Evolutionary conservation across 1,139 yeast genomes (phyloP), one percentile per base, ranked within the genome.

Genomic region (Suhomyces wounanorum): DNA sequence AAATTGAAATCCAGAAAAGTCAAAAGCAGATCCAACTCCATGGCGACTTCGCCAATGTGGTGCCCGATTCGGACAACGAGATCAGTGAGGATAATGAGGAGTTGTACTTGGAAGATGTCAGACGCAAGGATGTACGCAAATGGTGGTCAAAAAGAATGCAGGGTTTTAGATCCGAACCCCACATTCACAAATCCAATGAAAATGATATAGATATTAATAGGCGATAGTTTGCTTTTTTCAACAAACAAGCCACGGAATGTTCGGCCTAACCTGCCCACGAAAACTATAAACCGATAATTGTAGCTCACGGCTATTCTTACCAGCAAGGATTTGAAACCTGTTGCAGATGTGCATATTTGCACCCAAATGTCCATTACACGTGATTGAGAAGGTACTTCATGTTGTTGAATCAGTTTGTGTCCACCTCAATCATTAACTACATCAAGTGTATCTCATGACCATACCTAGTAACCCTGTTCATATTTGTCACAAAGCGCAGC

Each of bases 101-200:
- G 33, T 56, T 68, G 28, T 64, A 59, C 45, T 57, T 78, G 63
- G 82, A 78, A 55, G 81, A 75, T 45, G 65, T 75, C 18, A 70
- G 67, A 52, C 66, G 68, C 21, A 68, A 69, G 30, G 78, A 73
- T 40, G 65, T 67, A 13, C 67, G 63, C 49, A 69, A 69, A 53
- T 76, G 81, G 81, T 79, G 83, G 83, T 68, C 70, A 43, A 67
- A 64, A 47, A 62, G 84, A 53, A 73, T 78, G 78, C 69, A 68
- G 13, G 44, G 51, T 3, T 49, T 37, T 21, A 42, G 39, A 5
- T 28, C 36, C 16, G 30, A 31, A n/a, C 50, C 50, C 5, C 14
- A 9, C 11, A 9, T 40, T 5, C 26, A 25, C 7, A 18, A 39
- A 6, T 11, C 14, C 1, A 36, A 40, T 9, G 43, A 40, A 11